A percentile compares a stretch with the other conserved stretches of the same genome.
These are phyloP conservation scores for Phytophthora pinifolia DNA, from an alignment of 352 stramenopile genomes.

Conservation along the genomic window DNA sequence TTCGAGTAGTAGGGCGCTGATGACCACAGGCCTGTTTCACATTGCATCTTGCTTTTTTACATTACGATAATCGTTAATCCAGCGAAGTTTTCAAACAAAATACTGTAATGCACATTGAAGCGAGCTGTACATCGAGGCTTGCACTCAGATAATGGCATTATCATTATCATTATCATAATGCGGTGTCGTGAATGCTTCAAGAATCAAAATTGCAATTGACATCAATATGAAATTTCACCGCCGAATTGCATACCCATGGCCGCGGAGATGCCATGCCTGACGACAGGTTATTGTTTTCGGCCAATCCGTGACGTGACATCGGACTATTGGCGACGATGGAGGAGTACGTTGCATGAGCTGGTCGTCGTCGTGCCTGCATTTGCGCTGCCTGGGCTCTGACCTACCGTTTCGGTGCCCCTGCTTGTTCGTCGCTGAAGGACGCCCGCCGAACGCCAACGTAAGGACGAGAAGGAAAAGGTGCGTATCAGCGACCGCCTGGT, in stretches of 20 bases:
- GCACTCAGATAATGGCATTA: too few relatives aligned
- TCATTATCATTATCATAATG: too few relatives aligned
- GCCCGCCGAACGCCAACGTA: conserved; percentile 46
- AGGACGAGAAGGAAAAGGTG: conserved; percentile 71
- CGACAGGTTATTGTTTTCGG: conserved; percentile 8
- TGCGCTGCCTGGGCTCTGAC: not conserved
- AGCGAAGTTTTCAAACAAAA: conserved; percentile 12
- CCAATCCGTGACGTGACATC: conserved; percentile 14
- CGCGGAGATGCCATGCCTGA: not conserved
- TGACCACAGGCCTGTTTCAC: conserved; percentile 15
- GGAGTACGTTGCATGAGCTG: not conserved
- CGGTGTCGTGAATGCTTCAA: too few relatives aligned
- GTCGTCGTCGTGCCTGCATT: not conserved
- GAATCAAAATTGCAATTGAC: too few relatives aligned
- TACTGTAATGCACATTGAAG: conserved; percentile 24
- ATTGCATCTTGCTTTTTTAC: conserved; percentile 28
- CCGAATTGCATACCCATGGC: too few relatives aligned
- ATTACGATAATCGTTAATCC: conserved; percentile 29
- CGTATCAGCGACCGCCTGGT: conserved; percentile 65
- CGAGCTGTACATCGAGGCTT: not conserved
- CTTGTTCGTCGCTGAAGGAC: conserved; percentile 35
- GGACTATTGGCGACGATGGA: conserved; percentile 29
- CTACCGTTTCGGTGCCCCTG: conserved; percentile 15
- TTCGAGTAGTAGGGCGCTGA: conserved; percentile 16
- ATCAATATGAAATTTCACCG: too few relatives aligned